Evolutionary conservation across 441 rosid species (phyloP).

Genomic region (Biscutella laevigata): DNA sequence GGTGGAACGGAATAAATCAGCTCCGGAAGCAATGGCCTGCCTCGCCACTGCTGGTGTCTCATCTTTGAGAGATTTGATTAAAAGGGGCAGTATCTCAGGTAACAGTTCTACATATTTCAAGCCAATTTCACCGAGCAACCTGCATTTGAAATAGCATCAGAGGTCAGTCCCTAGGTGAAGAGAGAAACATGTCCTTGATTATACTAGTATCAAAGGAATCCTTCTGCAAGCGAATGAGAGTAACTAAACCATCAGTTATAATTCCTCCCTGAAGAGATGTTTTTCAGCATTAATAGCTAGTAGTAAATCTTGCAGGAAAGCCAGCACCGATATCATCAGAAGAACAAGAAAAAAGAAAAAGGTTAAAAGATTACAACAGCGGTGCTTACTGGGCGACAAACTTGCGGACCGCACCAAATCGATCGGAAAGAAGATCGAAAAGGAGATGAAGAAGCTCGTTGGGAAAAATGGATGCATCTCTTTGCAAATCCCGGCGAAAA

Average conservation of each 20-base stretch:
- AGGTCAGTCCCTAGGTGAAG: background rate
- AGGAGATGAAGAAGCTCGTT: constrained; percentile 66
- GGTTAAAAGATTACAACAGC: background rate
- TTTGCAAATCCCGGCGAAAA: constrained; percentile 42
- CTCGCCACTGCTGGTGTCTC: constrained; percentile 84
- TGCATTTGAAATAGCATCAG: constrained; percentile 25
- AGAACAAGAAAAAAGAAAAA: background rate
- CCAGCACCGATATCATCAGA: background rate
- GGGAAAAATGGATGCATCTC: constrained; percentile 34
- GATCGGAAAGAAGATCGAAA: constrained; percentile 66
- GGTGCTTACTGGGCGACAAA: constrained; percentile 58
- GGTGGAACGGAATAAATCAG: constrained; percentile 53
- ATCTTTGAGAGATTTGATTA: constrained; percentile 60
- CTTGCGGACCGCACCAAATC: constrained; percentile 73
- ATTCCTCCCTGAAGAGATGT: constrained; percentile 1
- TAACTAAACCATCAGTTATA: background rate
- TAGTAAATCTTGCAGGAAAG: background rate
- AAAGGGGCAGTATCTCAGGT: constrained; percentile 70
- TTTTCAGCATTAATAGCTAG: background rate
- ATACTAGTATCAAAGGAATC: background rate
- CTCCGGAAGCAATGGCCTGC: constrained; percentile 67
- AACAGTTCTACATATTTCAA: constrained; percentile 58
- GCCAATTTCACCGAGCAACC: constrained; percentile 85
- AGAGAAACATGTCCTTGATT: background rate
- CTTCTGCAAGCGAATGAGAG: background rate